Percentiles rank a stretch among this genome's conserved stretches.
phyloP scores from a whole-genome alignment of 2,329 filamentous ascomycete genomes.

The Colletotrichum sp. region DNA sequence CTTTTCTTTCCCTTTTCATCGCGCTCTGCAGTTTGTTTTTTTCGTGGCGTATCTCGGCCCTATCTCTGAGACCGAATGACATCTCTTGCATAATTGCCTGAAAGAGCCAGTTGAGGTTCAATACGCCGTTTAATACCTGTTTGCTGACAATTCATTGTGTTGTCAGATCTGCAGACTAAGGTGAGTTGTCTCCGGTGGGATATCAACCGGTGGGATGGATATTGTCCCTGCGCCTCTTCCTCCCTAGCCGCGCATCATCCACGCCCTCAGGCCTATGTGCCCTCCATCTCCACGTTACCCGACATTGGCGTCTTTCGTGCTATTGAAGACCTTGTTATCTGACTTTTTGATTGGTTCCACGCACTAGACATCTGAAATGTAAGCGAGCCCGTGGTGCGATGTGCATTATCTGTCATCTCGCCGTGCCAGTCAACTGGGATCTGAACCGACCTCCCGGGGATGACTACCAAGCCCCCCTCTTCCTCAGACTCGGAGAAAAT shows the following conservation, averaged over 20 bases:
- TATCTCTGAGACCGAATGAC: background rate
- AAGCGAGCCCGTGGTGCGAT: background rate
- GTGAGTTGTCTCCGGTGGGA: background rate
- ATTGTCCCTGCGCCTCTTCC: background rate
- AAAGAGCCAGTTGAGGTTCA: background rate
- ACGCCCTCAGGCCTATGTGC: background rate
- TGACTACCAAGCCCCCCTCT: background rate
- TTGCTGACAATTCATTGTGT: background rate
- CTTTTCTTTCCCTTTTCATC: background rate
- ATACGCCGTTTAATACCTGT: background rate
- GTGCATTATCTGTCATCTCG: background rate
- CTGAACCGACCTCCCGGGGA: background rate
- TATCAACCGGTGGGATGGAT: background rate
- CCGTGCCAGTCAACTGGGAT: background rate
- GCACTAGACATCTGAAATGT: slow-evolving; percentile 12
- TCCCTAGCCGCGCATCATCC: background rate
- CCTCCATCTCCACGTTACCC: background rate
- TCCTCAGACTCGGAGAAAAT: background rate
- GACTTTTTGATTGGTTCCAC: background rate
- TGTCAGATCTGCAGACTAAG: slow-evolving; percentile 11
- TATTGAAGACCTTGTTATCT: background rate
- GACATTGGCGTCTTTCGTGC: background rate
- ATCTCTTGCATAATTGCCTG: background rate
- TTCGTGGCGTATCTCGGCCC: background rate
- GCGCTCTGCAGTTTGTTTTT: background rate